Conservation (phyloP, 2,329 filamentous ascomycete species). For the Simplicillium aogashimaense region DNA sequence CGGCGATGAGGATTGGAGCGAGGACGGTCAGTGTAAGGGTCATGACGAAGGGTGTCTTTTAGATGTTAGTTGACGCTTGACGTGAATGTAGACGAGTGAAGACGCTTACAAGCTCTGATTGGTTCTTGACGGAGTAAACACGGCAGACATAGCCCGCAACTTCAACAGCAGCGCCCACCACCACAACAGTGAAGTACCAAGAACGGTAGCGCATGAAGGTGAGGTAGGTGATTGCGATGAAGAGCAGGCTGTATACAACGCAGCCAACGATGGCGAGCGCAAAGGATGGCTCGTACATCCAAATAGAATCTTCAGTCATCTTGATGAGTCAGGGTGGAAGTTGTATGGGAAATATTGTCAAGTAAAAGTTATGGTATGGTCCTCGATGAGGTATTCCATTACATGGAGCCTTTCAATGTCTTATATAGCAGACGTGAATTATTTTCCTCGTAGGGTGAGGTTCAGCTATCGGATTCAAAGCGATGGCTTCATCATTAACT, state of each 20-base stretch:
- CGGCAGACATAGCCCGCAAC: slow-evolving; percentile 30
- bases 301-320: slow-evolving; percentile 22
- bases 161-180: slow-evolving; percentile 30
- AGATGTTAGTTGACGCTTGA: not conserved
- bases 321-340: not conserved
- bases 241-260: slow-evolving; percentile 27
- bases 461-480: too few relatives aligned
- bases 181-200: slow-evolving; percentile 31
- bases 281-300: slow-evolving; percentile 33
- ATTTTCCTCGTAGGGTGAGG: too few relatives aligned
- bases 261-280: slow-evolving; percentile 30
- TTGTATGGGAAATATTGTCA: not conserved
- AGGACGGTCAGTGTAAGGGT: slow-evolving; percentile 33
- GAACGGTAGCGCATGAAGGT: slow-evolving; percentile 29
- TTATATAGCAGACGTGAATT: too few relatives aligned
- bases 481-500: too few relatives aligned
- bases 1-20: slow-evolving; percentile 37
- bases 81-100: not conserved
- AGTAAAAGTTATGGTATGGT: too few relatives aligned
- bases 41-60: slow-evolving; percentile 24
- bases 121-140: slow-evolving; percentile 23
- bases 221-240: slow-evolving; percentile 25
- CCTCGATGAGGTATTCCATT: too few relatives aligned
- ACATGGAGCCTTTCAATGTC: too few relatives aligned
- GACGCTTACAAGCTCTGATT: slow-evolving; percentile 20